Percentiles rank a stretch among this genome's conserved stretches.
phyloP scores from a whole-genome alignment of 805 yeast genomes.

The Schwanniomyces vanrijiae region DNA sequence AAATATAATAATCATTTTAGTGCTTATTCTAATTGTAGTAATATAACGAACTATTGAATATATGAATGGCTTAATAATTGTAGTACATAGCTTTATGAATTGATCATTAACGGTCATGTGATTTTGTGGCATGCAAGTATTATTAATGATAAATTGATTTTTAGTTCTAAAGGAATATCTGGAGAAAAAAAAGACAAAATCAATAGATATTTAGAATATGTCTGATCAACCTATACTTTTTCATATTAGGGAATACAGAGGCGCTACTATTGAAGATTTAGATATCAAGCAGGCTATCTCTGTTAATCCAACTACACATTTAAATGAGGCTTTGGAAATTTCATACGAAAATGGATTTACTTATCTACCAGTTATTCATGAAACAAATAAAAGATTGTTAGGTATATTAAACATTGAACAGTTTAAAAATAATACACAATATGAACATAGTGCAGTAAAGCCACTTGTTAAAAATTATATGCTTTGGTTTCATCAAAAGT shows the following conservation, averaged over 20 bases:
- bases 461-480: conserved; percentile 33
- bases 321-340: conserved; percentile 51
- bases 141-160: too few relatives aligned
- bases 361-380: conserved; percentile 53
- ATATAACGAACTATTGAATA: not conserved
- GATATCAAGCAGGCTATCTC: conserved; percentile 59
- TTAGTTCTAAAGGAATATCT: not conserved
- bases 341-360: conserved; percentile 57
- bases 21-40: not conserved
- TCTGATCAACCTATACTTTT: conserved; percentile 17
- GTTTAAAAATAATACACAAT: conserved; percentile 31
- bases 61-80: not conserved
- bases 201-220: not conserved
- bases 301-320: conserved; percentile 47
- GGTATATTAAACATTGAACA: conserved; percentile 50
- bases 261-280: conserved; percentile 60
- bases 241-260: conserved; percentile 40
- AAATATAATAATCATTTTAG: not conserved
- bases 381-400: conserved; percentile 42
- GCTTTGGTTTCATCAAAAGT: conserved; percentile 44
- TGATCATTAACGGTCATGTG: not conserved
- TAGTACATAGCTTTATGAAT: too few relatives aligned
- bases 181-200: not conserved
- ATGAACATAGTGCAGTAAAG: conserved; percentile 19
- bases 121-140: not conserved